A percentile compares a stretch with the other conserved stretches of the same genome.
These are phyloP conservation scores for Curvularia lunata DNA, from an alignment of 2,329 filamentous ascomycete genomes.

Conservation along the genomic window DNA sequence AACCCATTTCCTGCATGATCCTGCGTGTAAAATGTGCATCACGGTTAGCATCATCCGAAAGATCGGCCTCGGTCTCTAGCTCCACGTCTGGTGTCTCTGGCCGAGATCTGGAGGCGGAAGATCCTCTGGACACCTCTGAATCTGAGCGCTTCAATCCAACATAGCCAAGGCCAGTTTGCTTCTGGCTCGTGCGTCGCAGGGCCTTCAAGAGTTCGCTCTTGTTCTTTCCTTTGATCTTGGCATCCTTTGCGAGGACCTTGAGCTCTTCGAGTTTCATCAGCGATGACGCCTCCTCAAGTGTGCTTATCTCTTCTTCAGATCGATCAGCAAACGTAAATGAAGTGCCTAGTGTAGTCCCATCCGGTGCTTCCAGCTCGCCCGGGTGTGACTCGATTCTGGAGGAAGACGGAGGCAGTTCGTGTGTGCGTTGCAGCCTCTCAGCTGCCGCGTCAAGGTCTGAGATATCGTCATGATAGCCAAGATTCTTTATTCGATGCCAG, in stretches of 20 bases:
- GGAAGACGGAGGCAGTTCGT: constrained; percentile 61
- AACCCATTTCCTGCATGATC: constrained; percentile 77
- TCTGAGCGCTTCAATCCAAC: constrained; percentile 69
- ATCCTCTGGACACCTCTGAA: constrained; percentile 62
- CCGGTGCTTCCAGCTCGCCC: constrained; percentile 57
- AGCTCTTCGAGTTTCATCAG: constrained; percentile 87
- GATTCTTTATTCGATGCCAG: constrained; percentile 82
- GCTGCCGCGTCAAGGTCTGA: constrained; percentile 73
- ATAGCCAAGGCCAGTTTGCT: constrained; percentile 77
- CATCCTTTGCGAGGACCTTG: constrained; percentile 82
- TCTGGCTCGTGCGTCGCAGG: constrained; percentile 74
- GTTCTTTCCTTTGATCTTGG: constrained; percentile 84
- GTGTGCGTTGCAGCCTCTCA: constrained; percentile 64
- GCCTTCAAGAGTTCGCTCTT: constrained; percentile 79
- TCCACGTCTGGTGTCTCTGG: constrained; percentile 46
- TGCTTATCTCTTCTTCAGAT: constrained; percentile 74
- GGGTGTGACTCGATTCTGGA: constrained; percentile 50
- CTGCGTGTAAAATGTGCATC: constrained; percentile 77
- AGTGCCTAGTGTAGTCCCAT: constrained; percentile 58
- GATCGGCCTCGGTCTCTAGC: constrained; percentile 34
- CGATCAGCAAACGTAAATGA: constrained; percentile 80
- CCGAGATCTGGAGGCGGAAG: constrained; percentile 48
- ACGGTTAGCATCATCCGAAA: constrained; percentile 63
- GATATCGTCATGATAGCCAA: constrained; percentile 85
- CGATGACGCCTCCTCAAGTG: constrained; percentile 81